phyloP scores from a whole-genome alignment of 129 eudicot genomes.

The Lactuca sativa region DNA sequence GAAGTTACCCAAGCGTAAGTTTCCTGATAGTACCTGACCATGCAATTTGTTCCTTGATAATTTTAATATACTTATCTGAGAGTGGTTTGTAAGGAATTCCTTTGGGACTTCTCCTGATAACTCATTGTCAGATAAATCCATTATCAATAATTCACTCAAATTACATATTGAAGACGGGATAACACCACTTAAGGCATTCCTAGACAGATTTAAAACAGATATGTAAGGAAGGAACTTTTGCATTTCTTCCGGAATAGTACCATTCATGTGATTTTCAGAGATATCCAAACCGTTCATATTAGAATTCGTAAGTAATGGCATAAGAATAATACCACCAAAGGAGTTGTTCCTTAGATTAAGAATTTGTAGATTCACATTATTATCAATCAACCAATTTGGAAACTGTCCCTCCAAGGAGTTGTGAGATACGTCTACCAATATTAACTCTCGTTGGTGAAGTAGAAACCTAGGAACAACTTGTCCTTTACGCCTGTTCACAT shows the following conservation, averaged over 20 bases:
- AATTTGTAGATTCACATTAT: slow-evolving; percentile 3
- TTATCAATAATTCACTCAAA: not conserved
- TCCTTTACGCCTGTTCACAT: slow-evolving; percentile 15
- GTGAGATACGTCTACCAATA: slow-evolving; percentile 17
- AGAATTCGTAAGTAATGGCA: slow-evolving; percentile 3
- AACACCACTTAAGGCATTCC: slow-evolving; percentile 20
- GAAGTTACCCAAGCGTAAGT: not conserved
- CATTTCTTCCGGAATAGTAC: slow-evolving; percentile 9
- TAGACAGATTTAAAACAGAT: not conserved
- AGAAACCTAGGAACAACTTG: slow-evolving; percentile 9
- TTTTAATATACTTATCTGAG: not conserved
- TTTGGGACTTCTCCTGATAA: not conserved
- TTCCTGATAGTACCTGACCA: not conserved
- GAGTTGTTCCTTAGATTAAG: slow-evolving; percentile 18
- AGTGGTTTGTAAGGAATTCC: not conserved
- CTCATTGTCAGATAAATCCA: slow-evolving; percentile 34
- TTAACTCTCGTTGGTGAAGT: not conserved
- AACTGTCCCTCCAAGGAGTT: slow-evolving; percentile 26
- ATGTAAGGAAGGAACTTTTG: slow-evolving; percentile 22
- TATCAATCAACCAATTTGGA: slow-evolving; percentile 27
- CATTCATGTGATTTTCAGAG: slow-evolving; percentile 12
- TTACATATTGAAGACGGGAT: slow-evolving; percentile 25
- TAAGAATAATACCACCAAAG: not conserved
- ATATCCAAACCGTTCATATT: slow-evolving; percentile 5
- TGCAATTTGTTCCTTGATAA: not conserved